Conservation (phyloP, 805 yeast species). For the Sugiyamaella chiloensis region DNA sequence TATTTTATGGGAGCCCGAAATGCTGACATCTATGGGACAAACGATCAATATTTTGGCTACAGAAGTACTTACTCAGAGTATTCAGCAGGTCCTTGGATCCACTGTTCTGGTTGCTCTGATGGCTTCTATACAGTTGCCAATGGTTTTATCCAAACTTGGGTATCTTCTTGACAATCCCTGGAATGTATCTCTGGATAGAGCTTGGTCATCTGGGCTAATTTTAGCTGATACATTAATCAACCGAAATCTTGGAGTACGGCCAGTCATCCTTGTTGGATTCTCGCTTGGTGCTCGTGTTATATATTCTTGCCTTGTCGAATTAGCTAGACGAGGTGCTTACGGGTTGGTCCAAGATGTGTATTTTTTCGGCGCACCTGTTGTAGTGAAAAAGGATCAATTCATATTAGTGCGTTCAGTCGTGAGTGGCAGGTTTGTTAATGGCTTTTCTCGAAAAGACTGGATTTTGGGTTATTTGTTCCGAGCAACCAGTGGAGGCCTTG, state of each 20-base stretch:
- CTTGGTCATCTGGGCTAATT: conserved; percentile 92
- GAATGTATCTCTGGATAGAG: conserved; percentile 95
- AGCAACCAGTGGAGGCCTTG: conserved; percentile 92
- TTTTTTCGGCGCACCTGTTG: conserved; percentile 84
- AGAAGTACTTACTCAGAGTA: conserved; percentile 87
- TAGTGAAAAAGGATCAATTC: conserved; percentile 72
- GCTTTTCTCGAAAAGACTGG: conserved; percentile 93
- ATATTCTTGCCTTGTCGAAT: conserved; percentile 81
- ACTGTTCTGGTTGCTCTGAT: conserved; percentile 85
- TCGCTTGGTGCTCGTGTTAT: conserved; percentile 91
- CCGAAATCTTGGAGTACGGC: conserved; percentile 87
- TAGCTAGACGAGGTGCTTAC: conserved; percentile 79
- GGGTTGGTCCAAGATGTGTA: conserved; percentile 89
- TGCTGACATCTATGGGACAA: conserved; percentile 94
- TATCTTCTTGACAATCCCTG: conserved; percentile 94
- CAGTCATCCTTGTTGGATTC: conserved; percentile 88
- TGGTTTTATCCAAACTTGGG: conserved; percentile 84
- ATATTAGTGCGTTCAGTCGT: conserved; percentile 79
- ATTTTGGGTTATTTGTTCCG: conserved; percentile 89
- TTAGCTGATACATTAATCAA: conserved; percentile 87
- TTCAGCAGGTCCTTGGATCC: conserved; percentile 92
- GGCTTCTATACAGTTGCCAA: conserved; percentile 90
- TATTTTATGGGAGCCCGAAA: conserved; percentile 95
- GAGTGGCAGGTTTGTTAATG: conserved; percentile 85
- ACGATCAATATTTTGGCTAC: conserved; percentile 90